Evolutionary conservation across 225 moss, liverwort and hornwort species (phyloP).

Genomic region (Thuidium tamariscinum): DNA sequence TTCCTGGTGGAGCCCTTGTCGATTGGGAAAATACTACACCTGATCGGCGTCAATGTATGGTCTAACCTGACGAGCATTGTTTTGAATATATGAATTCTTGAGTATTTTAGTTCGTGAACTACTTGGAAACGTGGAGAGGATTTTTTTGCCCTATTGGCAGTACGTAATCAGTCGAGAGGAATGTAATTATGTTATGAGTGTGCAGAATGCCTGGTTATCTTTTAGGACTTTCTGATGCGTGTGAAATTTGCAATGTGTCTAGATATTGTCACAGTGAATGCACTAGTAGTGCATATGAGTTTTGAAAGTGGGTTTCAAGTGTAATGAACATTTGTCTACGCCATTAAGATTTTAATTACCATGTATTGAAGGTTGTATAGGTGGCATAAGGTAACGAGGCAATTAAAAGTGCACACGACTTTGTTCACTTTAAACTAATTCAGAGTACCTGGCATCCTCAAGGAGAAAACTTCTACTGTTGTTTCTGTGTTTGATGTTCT

Average conservation of each 20-base stretch:
- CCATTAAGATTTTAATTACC: neutral
- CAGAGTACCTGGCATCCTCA: neutral
- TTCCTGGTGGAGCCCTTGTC: conserved; percentile 27
- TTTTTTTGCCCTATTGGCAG: neutral
- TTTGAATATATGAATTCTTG: neutral
- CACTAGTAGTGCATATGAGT: neutral
- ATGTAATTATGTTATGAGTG: neutral
- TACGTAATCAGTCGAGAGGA: neutral
- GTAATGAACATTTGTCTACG: neutral
- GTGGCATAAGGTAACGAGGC: neutral
- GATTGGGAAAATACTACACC: conserved; percentile 35
- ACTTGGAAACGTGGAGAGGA: neutral
- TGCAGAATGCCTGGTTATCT: neutral
- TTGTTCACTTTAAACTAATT: neutral
- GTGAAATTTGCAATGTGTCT: neutral
- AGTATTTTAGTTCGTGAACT: neutral
- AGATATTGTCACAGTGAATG: neutral
- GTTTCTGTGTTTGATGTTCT: neutral
- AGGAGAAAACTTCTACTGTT: neutral
- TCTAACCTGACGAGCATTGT: neutral
- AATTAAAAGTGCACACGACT: neutral
- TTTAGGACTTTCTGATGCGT: neutral
- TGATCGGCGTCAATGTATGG: conserved; percentile 19
- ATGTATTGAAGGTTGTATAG: neutral
- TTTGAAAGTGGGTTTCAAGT: neutral